Evolutionary conservation across 148 eudicot species (phyloP).

Genomic region (Fallopia convolvulus): DNA sequence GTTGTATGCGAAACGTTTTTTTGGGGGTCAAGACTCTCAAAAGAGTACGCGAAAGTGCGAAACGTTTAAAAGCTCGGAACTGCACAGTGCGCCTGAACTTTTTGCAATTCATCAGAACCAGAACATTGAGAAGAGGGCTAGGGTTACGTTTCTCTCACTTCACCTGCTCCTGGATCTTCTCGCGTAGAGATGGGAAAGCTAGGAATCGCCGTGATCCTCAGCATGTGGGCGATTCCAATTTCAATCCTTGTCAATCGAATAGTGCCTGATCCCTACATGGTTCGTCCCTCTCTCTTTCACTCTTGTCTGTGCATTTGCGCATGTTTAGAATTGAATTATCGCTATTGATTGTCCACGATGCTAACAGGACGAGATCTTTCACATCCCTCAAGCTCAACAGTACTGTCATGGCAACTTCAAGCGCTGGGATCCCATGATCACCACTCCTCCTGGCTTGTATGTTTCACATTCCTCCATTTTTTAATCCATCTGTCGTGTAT

Average conservation of each 20-base stretch:
- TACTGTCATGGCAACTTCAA: conserved; percentile 76
- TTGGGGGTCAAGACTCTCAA: no score
- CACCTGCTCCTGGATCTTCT: background rate
- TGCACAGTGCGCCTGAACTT: background rate
- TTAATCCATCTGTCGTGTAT: background rate
- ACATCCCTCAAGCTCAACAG: conserved; percentile 83
- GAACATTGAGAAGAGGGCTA: background rate
- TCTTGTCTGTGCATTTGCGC: background rate
- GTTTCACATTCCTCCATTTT: conserved; percentile 14
- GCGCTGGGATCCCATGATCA: conserved; percentile 99
- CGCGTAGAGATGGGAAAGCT: conserved; percentile 48
- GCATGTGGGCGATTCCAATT: conserved; percentile 65
- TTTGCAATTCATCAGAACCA: background rate
- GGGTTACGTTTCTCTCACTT: background rate
- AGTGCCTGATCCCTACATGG: conserved; percentile 89
- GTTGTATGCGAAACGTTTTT: no score
- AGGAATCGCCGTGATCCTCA: conserved; percentile 53
- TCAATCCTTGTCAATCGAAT: conserved; percentile 60
- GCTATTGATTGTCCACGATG: background rate
- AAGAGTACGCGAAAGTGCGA: no score
- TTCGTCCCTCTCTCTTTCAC: conserved; percentile 9
- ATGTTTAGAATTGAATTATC: background rate
- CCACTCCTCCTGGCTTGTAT: conserved; percentile 95
- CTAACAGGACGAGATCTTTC: conserved; percentile 89
- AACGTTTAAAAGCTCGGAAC: background rate